Evolutionary conservation across 2,329 filamentous ascomycete species (phyloP).

Genomic region (Blastomyces emzantsi): DNA sequence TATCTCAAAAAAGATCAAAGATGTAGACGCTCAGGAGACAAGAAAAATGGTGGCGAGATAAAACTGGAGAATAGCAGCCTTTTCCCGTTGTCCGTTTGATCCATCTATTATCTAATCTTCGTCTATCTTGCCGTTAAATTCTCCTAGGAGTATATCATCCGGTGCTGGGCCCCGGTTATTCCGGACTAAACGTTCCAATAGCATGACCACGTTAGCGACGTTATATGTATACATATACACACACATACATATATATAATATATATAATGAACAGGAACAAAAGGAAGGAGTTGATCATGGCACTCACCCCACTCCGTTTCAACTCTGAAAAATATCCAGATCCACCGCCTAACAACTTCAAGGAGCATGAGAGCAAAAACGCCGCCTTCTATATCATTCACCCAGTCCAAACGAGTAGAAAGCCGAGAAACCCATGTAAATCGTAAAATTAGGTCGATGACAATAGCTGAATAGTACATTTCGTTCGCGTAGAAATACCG

Average conservation of each 20-base stretch:
- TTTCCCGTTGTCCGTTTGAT: not conserved
- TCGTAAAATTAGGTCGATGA: constrained; percentile 67
- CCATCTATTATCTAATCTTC: constrained; percentile 40
- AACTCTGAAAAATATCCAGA: constrained; percentile 94
- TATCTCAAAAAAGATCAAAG: not conserved
- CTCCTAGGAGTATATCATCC: constrained; percentile 66
- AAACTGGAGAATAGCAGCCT: not conserved
- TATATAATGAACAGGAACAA: constrained; percentile 5
- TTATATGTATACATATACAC: not conserved
- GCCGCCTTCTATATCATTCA: constrained; percentile 77
- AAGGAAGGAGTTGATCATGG: not conserved
- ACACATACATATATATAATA: no score
- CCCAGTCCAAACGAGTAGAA: constrained; percentile 68
- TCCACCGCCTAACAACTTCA: constrained; percentile 81
- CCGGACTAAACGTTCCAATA: constrained; percentile 33
- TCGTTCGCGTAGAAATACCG: constrained; percentile 62
- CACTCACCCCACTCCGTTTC: constrained; percentile 81
- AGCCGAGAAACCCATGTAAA: constrained; percentile 91
- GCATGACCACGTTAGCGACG: constrained; percentile 6
- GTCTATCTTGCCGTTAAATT: constrained; percentile 59
- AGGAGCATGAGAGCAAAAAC: constrained; percentile 81
- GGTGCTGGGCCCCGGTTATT: constrained; percentile 47
- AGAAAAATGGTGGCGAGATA: not conserved
- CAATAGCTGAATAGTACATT: constrained; percentile 75
- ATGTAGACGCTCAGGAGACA: not conserved